Evolutionary conservation across 106 monocot species (phyloP), one percentile per base, ranked within the genome.

Genomic region (Acorus calamus): DNA sequence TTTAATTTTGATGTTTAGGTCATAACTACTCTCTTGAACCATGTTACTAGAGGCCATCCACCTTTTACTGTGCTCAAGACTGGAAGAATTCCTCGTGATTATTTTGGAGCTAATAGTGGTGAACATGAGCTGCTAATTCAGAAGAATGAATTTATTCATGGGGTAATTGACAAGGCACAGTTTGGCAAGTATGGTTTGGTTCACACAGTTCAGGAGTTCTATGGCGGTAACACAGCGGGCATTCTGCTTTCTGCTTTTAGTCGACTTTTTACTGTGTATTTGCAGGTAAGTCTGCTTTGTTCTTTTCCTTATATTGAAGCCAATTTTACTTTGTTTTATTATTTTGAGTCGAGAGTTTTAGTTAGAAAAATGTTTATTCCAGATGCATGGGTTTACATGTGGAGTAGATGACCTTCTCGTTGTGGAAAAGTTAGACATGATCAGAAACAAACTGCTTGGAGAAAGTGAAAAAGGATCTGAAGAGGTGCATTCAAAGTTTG

Each of bases 351-450:
- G 57, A 0, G 2, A 57, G 7, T 52, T 8, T 6, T 52, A 55
- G 65, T 50, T 52, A 46, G 52, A 42, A 59, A 7, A 3, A 8
- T 59, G 49, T 44, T 65, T 43, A 10, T 79, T 74, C 50, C 80
- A 98, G 98, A 79, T 98, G 69, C 91, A 92, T 84, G 98, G 91
- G 11, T 98, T 92, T 78, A 98, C 98, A 45, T 98, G 98, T 67
- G 98, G 98, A 71, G 79, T 98, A 65, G 98, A 88, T 70, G 98
- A 98, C 49, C 88, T 98, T 60, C 54, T 98, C 57, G 68, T 92
- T 68, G 14, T 47, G 56, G 60, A 69, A 42, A 52, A 61, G 5
- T 72, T 77, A 44, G 88, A 98, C 69, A 65, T 66, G 41, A 44
- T 72, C 56, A 76, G 98, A 68, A 70, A 80, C 43, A 72, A 43